Percentiles rank a stretch among this genome's conserved stretches.
phyloP scores from a whole-genome alignment of 1,284 basidiomycete genomes.

The Amylostereum chailletii region DNA sequence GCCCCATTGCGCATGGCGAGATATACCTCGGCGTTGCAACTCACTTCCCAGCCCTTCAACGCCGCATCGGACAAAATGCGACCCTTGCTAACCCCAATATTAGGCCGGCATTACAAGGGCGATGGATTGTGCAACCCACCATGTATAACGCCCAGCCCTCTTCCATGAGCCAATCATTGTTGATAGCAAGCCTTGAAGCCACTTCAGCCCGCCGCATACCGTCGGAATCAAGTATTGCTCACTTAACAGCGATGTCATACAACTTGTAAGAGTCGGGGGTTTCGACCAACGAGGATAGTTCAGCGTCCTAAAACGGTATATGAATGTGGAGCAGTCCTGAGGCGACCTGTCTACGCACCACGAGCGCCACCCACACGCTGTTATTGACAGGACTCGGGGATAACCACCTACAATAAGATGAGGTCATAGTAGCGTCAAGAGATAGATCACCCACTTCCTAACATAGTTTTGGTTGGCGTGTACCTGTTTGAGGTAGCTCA shows the following conservation, averaged over 20 bases:
- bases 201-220: neutral
- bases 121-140: constrained; percentile 23
- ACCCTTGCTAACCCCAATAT: constrained; percentile 44
- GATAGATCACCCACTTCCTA: constrained; percentile 31
- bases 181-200: constrained; percentile 40
- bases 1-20: constrained; percentile 61
- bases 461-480: constrained; percentile 51
- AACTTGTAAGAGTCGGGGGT: constrained; percentile 50
- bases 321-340: neutral
- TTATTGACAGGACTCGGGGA: constrained; percentile 60
- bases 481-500: constrained; percentile 45
- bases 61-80: constrained; percentile 57
- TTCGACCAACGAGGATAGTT: constrained; percentile 49
- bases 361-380: constrained; percentile 56
- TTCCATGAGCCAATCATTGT: constrained; percentile 61
- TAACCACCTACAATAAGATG: constrained; percentile 40
- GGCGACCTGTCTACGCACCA: constrained; percentile 32
- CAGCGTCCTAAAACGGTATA: constrained; percentile 44
- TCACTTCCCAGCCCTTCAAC: constrained; percentile 58
- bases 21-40: constrained; percentile 54
- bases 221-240: constrained; percentile 9
- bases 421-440: constrained; percentile 2
- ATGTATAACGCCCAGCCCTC: constrained; percentile 62
- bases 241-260: constrained; percentile 63
- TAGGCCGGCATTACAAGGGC: constrained; percentile 7